Evolutionary conservation across 2,329 filamentous ascomycete species (phyloP).

Genomic region (Botrytis fabae): DNA sequence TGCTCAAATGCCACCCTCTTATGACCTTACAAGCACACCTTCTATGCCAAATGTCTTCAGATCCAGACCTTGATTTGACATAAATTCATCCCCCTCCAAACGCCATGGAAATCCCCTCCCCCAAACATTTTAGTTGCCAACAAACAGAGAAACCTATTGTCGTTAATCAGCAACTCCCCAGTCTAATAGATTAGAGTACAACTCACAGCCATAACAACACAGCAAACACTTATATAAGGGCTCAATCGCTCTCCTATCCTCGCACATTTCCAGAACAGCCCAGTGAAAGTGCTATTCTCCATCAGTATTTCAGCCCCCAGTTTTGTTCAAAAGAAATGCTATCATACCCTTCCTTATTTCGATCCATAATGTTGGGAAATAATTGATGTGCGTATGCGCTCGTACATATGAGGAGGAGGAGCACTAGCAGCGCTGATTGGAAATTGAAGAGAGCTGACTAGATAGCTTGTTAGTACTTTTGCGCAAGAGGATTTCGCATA

Average conservation of each 20-base stretch:
- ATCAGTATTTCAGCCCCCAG: conserved; percentile 25
- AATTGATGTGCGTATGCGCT: conserved; percentile 91
- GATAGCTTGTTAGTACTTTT: conserved; percentile 6
- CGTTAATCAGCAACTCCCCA: conserved; percentile 24
- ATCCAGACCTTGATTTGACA: conserved; percentile 13
- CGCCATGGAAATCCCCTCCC: conserved; percentile 28
- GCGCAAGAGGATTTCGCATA: no score
- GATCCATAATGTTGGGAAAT: conserved; percentile 85
- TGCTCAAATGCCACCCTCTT: neutral
- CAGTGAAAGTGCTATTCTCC: conserved; percentile 42
- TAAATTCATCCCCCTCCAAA: conserved; percentile 25
- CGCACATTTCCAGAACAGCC: conserved; percentile 95
- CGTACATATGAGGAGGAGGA: conserved; percentile 94
- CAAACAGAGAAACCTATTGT: conserved; percentile 39
- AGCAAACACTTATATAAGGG: conserved; percentile 93
- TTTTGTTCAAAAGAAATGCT: neutral
- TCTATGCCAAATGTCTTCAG: neutral
- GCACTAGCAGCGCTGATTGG: conserved; percentile 90
- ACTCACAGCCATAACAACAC: conserved; percentile 87
- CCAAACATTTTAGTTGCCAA: conserved; percentile 36
- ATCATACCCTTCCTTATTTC: conserved; percentile 83
- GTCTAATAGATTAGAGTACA: conserved; percentile 36
- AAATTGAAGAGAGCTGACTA: conserved; percentile 99
- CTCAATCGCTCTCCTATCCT: conserved; percentile 89
- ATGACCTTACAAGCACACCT: neutral